Conservation (phyloP, 108 stramenopile genomes). For the Chaetoceros tenuissimus region DNA sequence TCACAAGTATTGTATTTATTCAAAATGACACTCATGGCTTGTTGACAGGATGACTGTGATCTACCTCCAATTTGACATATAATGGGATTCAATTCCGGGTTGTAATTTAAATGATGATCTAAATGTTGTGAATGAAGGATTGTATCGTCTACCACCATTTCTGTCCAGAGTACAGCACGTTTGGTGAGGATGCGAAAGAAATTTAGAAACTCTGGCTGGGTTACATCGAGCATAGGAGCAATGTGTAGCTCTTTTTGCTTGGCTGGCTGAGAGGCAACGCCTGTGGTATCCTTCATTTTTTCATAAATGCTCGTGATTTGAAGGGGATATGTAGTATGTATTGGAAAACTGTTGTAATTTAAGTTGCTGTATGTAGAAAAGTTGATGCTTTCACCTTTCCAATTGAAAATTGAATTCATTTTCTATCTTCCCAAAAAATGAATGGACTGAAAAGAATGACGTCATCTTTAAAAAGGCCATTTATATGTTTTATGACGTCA, state of each 20-base stretch:
- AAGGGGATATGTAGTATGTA: too few species aligned
- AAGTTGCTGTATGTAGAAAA: too few species aligned
- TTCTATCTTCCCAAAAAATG: too few species aligned
- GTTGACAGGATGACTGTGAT: slow-evolving; percentile 23
- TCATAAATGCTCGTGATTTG: too few species aligned
- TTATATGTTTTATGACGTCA: too few species aligned
- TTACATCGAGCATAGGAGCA: slow-evolving; percentile 69
- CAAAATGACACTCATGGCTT: slow-evolving; percentile 30
- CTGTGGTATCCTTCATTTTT: not conserved
- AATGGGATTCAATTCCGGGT: slow-evolving; percentile 43
- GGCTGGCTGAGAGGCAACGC: too few species aligned
- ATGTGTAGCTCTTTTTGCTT: slow-evolving; percentile 61
- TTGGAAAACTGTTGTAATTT: too few species aligned
- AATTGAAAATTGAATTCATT: too few species aligned
- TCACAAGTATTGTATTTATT: too few species aligned
- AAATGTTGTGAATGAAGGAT: slow-evolving; percentile 23
- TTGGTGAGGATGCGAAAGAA: slow-evolving; percentile 56
- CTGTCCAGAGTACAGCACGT: slow-evolving; percentile 52
- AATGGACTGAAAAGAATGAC: too few species aligned
- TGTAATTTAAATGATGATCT: slow-evolving; percentile 28
- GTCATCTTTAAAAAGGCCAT: too few species aligned
- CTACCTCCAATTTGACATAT: slow-evolving; percentile 69
- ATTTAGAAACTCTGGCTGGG: slow-evolving; percentile 57
- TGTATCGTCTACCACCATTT: slow-evolving; percentile 71
- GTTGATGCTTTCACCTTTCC: too few species aligned